Evolutionary conservation across 768 basidiomycete genomes (phyloP).

Genomic region (Galerina sulciceps): DNA sequence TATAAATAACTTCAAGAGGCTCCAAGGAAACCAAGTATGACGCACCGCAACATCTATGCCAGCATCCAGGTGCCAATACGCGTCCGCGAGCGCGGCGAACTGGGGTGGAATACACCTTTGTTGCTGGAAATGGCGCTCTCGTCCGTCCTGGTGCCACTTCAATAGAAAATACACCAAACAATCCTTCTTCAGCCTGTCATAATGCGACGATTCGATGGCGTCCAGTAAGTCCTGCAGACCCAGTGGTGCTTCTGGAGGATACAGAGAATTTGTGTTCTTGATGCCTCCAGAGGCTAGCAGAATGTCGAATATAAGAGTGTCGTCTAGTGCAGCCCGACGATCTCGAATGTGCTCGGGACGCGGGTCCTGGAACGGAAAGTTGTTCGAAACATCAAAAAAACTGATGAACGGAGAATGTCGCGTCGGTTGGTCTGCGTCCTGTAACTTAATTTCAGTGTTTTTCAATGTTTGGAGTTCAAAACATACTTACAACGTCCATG

Average conservation of each 20-base stretch:
- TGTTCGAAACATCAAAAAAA: constrained; percentile 58
- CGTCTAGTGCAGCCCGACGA: constrained; percentile 63
- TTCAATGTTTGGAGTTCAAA: background rate
- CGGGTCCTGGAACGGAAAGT: constrained; percentile 64
- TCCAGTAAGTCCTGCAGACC: constrained; percentile 61
- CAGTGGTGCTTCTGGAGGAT: constrained; percentile 65
- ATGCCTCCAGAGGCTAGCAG: constrained; percentile 70
- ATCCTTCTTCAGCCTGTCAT: constrained; percentile 80
- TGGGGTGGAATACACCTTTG: constrained; percentile 74
- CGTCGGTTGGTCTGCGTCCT: constrained; percentile 25
- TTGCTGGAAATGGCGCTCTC: constrained; percentile 54
- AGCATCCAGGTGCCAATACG: constrained; percentile 83
- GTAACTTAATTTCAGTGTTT: background rate
- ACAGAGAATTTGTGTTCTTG: constrained; percentile 59
- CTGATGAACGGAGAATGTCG: constrained; percentile 26
- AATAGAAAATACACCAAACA: constrained; percentile 81
- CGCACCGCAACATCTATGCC: constrained; percentile 68
- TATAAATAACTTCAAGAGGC: background rate
- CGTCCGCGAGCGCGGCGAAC: constrained; percentile 76
- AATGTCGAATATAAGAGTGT: constrained; percentile 74
- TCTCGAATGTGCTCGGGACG: constrained; percentile 61
- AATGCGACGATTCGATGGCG: constrained; percentile 62
- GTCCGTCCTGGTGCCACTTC: constrained; percentile 75
- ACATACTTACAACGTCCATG: constrained; percentile 15
- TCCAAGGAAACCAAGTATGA: constrained; percentile 13